Evolutionary conservation across 1,139 yeast genomes (phyloP).

Genomic region (Debaryomyces sp.): DNA sequence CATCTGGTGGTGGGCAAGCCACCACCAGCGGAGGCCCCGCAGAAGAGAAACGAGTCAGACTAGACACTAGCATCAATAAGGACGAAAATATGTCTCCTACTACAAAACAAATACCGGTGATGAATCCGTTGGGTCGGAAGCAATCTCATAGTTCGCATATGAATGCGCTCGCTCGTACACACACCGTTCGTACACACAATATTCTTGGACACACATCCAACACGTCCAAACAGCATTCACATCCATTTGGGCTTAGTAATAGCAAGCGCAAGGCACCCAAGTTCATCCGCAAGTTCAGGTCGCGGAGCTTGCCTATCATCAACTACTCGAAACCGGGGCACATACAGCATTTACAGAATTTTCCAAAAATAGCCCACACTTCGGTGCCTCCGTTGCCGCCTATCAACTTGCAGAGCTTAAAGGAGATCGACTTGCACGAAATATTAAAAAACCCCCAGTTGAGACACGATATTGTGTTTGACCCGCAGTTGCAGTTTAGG

Average conservation of each 20-base stretch:
- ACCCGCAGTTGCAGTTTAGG: constrained; percentile 88
- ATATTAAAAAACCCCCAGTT: constrained; percentile 90
- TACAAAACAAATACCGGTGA: constrained; percentile 9
- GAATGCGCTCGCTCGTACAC: constrained; percentile 5
- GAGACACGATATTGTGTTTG: constrained; percentile 90
- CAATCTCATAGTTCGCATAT: constrained; percentile 5
- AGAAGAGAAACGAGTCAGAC: constrained; percentile 14
- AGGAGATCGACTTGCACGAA: constrained; percentile 87
- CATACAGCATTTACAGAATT: constrained; percentile 12
- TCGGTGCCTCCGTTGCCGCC: constrained; percentile 63
- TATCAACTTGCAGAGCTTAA: constrained; percentile 77
- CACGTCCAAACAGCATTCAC: constrained; percentile 2
- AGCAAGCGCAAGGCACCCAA: constrained; percentile 36
- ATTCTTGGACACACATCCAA: neutral
- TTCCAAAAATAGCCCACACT: constrained; percentile 10
- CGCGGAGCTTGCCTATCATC: constrained; percentile 48
- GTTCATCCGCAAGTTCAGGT: constrained; percentile 42
- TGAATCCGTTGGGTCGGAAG: constrained; percentile 7
- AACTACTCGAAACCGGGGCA: constrained; percentile 28
- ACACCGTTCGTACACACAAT: constrained; percentile 3
- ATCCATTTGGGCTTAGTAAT: constrained; percentile 1
- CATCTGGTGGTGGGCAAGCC: constrained; percentile 7
- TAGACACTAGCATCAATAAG: constrained; percentile 10
- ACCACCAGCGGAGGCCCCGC: constrained; percentile 8
- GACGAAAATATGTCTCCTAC: constrained; percentile 9